Evolutionary conservation across 257 asterid species (phyloP).

Genomic region (Orobanche coerulescens): DNA sequence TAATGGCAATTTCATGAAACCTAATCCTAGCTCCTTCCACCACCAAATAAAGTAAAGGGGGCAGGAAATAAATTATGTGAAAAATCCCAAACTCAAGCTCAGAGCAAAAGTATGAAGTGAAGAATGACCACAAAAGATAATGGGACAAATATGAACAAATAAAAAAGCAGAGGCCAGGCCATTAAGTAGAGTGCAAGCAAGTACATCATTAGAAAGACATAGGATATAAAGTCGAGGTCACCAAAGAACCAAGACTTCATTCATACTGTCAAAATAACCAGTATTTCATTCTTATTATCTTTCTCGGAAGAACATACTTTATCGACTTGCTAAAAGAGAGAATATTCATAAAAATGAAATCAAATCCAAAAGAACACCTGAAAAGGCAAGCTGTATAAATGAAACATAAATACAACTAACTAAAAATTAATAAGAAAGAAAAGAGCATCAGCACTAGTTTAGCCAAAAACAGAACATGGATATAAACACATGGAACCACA

Average conservation of each 20-base stretch:
- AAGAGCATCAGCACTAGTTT: background rate
- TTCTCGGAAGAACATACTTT: too few relatives aligned
- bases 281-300: background rate
- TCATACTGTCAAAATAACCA: background rate
- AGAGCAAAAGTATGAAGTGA: background rate
- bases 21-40: background rate
- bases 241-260: background rate
- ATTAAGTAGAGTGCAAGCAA: background rate
- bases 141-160: background rate
- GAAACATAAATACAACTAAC: background rate
- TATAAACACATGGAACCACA: slow-evolving; percentile 8
- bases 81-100: background rate
- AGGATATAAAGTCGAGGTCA: background rate
- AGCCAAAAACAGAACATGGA: background rate
- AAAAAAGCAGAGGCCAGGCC: background rate
- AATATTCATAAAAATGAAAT: too few relatives aligned
- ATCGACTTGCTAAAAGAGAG: too few relatives aligned
- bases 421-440: background rate
- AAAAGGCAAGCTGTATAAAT: too few relatives aligned
- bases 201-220: background rate
- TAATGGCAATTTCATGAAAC: background rate
- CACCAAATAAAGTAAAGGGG: background rate
- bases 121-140: background rate
- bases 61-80: background rate
- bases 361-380: too few relatives aligned